These are phyloP conservation scores for Gossypium aridum DNA, from an alignment of 441 rosid species.

Conservation along the genomic window DNA sequence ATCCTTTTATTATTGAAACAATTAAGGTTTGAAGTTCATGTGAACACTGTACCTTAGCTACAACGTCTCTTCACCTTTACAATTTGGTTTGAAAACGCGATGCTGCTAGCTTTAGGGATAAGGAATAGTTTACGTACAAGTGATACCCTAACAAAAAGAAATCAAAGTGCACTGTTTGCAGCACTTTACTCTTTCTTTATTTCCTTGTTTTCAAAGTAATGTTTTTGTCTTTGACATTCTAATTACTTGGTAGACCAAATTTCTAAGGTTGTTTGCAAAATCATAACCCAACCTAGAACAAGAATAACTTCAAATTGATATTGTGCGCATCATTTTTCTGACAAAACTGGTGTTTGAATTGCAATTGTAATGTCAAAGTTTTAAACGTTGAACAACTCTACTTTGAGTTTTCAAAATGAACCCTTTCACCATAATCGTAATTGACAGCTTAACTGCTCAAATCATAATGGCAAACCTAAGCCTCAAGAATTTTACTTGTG, in stretches of 20 bases:
- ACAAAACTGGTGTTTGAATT: background rate
- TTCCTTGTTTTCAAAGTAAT: conserved; percentile 9
- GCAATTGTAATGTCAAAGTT: background rate
- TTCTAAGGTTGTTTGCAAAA: background rate
- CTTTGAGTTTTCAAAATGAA: background rate
- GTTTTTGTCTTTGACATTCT: conserved; percentile 4
- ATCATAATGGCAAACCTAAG: background rate
- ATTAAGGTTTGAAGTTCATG: background rate
- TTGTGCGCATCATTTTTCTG: background rate
- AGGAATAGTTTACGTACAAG: conserved; percentile 10
- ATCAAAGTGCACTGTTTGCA: background rate
- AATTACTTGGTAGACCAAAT: background rate
- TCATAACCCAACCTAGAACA: background rate
- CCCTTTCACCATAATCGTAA: background rate
- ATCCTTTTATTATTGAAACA: background rate
- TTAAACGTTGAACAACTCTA: background rate
- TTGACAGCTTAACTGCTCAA: background rate
- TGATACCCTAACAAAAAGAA: background rate
- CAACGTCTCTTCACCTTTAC: background rate
- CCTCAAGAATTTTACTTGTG: background rate
- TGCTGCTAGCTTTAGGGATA: background rate
- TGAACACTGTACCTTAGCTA: background rate
- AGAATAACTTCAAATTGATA: background rate
- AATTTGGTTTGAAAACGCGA: background rate
- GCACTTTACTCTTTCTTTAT: background rate